Evolutionary conservation across 805 yeast species (phyloP).

Genomic region (Candida nonsorbophila): DNA sequence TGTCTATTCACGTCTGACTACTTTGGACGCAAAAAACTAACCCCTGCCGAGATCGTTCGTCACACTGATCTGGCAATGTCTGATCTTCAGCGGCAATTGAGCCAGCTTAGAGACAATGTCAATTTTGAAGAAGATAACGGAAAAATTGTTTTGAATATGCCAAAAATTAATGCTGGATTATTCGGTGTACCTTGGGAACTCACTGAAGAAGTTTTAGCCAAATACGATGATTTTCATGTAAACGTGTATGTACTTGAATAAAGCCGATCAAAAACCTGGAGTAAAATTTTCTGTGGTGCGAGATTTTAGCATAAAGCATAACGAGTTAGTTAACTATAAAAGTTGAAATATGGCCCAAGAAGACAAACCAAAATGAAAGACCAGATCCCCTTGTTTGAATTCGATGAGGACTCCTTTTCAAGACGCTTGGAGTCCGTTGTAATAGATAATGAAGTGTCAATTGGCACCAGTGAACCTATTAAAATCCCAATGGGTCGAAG

Average conservation of each 20-base stretch:
- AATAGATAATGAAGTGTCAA: no score
- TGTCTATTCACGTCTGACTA: constrained; percentile 70
- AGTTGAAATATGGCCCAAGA: no score
- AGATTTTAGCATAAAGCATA: no score
- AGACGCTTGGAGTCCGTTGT: no score
- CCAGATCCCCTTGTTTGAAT: no score
- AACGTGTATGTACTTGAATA: constrained; percentile 51
- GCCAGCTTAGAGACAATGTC: constrained; percentile 3
- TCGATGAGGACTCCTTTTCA: no score
- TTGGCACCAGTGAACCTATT: no score
- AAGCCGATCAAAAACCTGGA: no score
- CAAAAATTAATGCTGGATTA: constrained; percentile 75
- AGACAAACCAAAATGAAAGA: no score
- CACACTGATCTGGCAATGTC: constrained; percentile 47
- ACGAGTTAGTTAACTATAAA: no score
- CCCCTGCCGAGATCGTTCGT: constrained; percentile 41
- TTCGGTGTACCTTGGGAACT: constrained; percentile 75
- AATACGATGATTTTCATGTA: constrained; percentile 22
- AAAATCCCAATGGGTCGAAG: constrained; percentile 6
- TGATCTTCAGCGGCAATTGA: constrained; percentile 39
- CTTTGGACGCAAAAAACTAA: constrained; percentile 38
- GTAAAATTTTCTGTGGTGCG: no score
- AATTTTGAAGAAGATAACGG: constrained; percentile 9
- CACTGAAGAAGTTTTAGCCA: constrained; percentile 50
- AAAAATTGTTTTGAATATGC: constrained; percentile 48